A percentile compares a stretch with the other conserved stretches of the same genome.
These are phyloP conservation scores for Boletus rubropictus DNA, from an alignment of 768 basidiomycete genomes.

Conservation along the genomic window DNA sequence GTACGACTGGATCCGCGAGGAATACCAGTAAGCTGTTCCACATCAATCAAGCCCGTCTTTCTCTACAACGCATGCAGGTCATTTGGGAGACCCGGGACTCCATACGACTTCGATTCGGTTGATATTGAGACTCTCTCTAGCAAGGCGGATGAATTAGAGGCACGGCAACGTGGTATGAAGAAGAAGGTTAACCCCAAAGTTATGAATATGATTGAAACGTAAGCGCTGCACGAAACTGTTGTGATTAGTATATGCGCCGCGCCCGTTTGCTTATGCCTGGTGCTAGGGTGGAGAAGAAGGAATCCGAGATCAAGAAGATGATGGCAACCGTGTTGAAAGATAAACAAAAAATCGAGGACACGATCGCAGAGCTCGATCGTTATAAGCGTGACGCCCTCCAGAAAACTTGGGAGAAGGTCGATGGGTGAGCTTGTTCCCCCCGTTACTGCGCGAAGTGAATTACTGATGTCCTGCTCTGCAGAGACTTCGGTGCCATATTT, in stretches of 20 bases:
- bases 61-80: slow-evolving; percentile 41
- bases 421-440: slow-evolving; percentile 49
- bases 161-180: slow-evolving; percentile 79
- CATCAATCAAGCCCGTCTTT: background rate
- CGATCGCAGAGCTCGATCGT: slow-evolving; percentile 86
- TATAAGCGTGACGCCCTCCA: slow-evolving; percentile 91
- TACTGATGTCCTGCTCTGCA: slow-evolving; percentile 25
- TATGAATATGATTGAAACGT: slow-evolving; percentile 95
- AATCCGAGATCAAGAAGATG: slow-evolving; percentile 82
- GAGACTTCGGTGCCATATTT: slow-evolving; percentile 96
- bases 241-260: background rate
- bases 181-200: slow-evolving; percentile 96
- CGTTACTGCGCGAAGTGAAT: background rate
- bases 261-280: background rate
- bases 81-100: slow-evolving; percentile 77
- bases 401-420: slow-evolving; percentile 96
- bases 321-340: slow-evolving; percentile 83
- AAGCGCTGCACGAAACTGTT: slow-evolving; percentile 19
- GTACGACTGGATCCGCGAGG: slow-evolving; percentile 84
- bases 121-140: slow-evolving; percentile 56
- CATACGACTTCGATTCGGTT: slow-evolving; percentile 70
- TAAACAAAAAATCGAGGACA: slow-evolving; percentile 91
- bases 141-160: slow-evolving; percentile 69
- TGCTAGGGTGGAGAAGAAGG: slow-evolving; percentile 87
- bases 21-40: slow-evolving; percentile 62